These are phyloP conservation scores for Nicotiana noctiflora DNA, from an alignment of 257 asterid species.

Conservation along the genomic window DNA sequence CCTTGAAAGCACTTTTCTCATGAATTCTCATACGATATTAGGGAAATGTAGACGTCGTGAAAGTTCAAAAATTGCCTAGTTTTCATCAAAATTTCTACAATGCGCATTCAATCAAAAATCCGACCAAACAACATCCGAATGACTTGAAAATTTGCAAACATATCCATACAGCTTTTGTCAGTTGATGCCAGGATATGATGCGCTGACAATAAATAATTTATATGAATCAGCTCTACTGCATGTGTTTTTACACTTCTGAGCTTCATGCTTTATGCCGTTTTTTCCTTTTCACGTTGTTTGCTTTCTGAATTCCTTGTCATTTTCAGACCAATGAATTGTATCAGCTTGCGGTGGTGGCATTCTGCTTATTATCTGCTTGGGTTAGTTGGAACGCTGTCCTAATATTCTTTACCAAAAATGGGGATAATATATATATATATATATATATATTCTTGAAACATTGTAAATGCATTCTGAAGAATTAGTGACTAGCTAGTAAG, in stretches of 20 bases:
- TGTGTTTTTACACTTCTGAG: background rate
- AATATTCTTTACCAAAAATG: background rate
- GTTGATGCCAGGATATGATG: conserved; percentile 1
- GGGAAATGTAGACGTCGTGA: background rate
- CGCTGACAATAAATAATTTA: background rate
- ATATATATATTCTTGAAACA: background rate
- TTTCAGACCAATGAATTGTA: conserved; percentile 83
- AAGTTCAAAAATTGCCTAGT: background rate
- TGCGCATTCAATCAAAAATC: no score
- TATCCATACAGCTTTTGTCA: background rate
- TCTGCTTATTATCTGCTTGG: conserved; percentile 95
- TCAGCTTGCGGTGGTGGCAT: conserved; percentile 93
- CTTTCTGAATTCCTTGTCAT: conserved; percentile 26
- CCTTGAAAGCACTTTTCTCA: background rate
- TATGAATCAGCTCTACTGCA: conserved; percentile 2
- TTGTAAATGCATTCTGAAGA: background rate
- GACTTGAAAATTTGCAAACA: no score
- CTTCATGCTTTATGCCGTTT: background rate
- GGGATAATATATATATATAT: background rate
- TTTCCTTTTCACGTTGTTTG: conserved; percentile 4
- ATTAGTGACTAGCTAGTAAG: background rate
- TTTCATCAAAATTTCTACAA: no score
- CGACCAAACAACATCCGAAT: no score
- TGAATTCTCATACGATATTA: background rate
- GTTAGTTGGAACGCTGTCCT: conserved; percentile 34